Evolutionary conservation across 139 green algal species (phyloP).

Genomic region (Chlamydomonas sp.): DNA sequence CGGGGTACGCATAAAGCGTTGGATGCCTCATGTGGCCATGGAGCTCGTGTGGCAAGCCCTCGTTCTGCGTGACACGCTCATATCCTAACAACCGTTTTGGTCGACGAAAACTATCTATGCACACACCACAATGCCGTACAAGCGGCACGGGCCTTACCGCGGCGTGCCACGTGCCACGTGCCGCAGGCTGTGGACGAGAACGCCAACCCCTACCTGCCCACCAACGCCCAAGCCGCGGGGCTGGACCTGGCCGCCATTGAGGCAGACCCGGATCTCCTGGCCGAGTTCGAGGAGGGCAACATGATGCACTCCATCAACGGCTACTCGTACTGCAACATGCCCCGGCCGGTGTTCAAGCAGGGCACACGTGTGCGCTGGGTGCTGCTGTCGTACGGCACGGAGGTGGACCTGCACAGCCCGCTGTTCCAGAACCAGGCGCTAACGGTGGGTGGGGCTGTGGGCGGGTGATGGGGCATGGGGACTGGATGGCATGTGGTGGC

Average conservation of each 20-base stretch:
- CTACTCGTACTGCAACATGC: slow-evolving; percentile 54
- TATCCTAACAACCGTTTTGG: too few relatives aligned
- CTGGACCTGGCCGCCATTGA: background rate
- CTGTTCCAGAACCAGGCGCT: background rate
- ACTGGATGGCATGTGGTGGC: too few relatives aligned
- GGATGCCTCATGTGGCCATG: too few relatives aligned
- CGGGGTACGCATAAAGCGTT: too few relatives aligned
- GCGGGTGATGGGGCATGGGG: too few relatives aligned
- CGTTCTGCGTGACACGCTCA: too few relatives aligned
- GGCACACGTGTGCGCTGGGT: background rate
- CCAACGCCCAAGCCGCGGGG: slow-evolving; percentile 40
- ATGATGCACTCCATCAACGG: slow-evolving; percentile 58
- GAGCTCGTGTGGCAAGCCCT: too few relatives aligned
- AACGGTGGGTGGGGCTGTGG: background rate
- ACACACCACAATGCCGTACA: too few relatives aligned
- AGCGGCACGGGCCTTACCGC: too few relatives aligned
- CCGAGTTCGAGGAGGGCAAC: slow-evolving; percentile 20
- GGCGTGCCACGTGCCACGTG: too few relatives aligned
- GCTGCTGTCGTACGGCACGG: slow-evolving; percentile 11
- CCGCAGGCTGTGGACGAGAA: slow-evolving; percentile 53
- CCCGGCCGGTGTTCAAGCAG: background rate
- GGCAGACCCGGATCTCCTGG: background rate
- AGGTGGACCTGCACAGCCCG: background rate
- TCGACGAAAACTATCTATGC: too few relatives aligned
- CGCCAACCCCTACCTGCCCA: slow-evolving; percentile 35